Conservation (phyloP, 2,329 filamentous ascomycete genomes). For the Nannizziopsis barbatae region DNA sequence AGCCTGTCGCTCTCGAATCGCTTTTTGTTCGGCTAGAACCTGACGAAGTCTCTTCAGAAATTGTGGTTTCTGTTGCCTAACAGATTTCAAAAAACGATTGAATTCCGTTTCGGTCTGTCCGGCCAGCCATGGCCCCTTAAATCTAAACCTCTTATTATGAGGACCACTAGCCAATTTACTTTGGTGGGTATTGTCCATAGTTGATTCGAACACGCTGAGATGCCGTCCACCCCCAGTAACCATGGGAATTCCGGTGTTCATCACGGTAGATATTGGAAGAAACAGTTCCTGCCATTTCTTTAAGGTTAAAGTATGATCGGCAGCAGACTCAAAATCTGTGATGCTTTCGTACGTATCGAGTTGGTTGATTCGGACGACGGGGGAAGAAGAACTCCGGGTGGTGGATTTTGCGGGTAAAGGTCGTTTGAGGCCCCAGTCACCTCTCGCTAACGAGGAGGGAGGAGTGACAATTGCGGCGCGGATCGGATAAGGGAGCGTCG, state of each 20-base stretch:
- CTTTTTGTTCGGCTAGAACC: conserved; percentile 25
- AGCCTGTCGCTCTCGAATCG: conserved; percentile 27
- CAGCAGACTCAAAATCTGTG: conserved; percentile 70
- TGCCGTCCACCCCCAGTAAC: conserved; percentile 9
- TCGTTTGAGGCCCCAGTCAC: conserved; percentile 90
- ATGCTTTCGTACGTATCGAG: conserved; percentile 79
- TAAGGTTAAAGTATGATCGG: conserved; percentile 68
- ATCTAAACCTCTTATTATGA: conserved; percentile 43
- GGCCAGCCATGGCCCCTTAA: conserved; percentile 48
- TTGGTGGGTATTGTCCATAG: conserved; percentile 14
- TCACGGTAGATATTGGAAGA: conserved; percentile 52
- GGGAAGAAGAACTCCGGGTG: conserved; percentile 55
- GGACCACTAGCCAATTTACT: conserved; percentile 19
- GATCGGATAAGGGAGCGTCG: conserved; percentile 68
- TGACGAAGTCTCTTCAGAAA: conserved; percentile 30
- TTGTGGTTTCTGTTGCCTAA: conserved; percentile 33
- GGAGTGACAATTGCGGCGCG: conserved; percentile 74
- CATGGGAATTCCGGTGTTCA: conserved; percentile 14
- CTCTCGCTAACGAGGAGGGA: conserved; percentile 56
- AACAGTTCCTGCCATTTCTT: conserved; percentile 78
- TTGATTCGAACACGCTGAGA: conserved; percentile 25
- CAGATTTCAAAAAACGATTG: conserved; percentile 39
- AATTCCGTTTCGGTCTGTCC: conserved; percentile 48
- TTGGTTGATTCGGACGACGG: conserved; percentile 62
- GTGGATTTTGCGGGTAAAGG: conserved; percentile 67